Base-by-base conservation (phyloP, 2,329 filamentous ascomycete genomes). In the Aspergillus latus region DNA sequence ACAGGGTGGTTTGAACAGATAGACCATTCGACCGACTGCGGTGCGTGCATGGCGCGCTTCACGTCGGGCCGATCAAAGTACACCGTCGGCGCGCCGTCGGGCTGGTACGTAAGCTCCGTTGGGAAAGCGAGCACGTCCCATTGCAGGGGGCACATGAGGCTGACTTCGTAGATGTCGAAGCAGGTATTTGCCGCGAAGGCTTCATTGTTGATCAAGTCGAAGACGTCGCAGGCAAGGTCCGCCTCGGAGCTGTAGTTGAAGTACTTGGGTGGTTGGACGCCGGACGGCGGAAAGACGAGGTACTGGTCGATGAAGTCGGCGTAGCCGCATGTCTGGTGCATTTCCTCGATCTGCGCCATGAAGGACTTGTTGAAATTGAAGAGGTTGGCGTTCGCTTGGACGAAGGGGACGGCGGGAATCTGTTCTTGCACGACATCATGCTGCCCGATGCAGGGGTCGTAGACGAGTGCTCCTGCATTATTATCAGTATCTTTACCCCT, bases 101-200 rank as follows among this genome's bases (percentile, higher is more conserved):
- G 88, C 0, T 82, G 65, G 71, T 92, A 93, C 16, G 56, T 53
- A 2, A 73, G 60, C 2, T 63, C 63, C 11, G 65, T 68, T 1
- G 88, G 86, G 72, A 88, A 87, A 13, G 84, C 84, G 2, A 92
- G 77, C 0, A 88, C 83, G 56, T 91, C 86, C 80, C 84, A 90
- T 1, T 83, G 76, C 2, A 86, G 62, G 0, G 90, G 90, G 68
- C 90, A 94, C 10, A 85, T 88, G 3, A 84, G 85, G 2, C 83
- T 83, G 11, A 93, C 82, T 48, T 88, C 83, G 73, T 93, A 94
- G 9, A 89, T 76, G 69, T 91, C 85, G 74, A 88, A 95, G 76
- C 90, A 94, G 0, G 90, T 90, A 74, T 94, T 94, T 34, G 84
- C 72, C 1, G 76, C 66, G 4, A 77, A 59, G 6, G 81, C 80